Evolutionary conservation across 2,329 filamentous ascomycete species (phyloP).

Genomic region (Aspergillus oerlinghausenensis): DNA sequence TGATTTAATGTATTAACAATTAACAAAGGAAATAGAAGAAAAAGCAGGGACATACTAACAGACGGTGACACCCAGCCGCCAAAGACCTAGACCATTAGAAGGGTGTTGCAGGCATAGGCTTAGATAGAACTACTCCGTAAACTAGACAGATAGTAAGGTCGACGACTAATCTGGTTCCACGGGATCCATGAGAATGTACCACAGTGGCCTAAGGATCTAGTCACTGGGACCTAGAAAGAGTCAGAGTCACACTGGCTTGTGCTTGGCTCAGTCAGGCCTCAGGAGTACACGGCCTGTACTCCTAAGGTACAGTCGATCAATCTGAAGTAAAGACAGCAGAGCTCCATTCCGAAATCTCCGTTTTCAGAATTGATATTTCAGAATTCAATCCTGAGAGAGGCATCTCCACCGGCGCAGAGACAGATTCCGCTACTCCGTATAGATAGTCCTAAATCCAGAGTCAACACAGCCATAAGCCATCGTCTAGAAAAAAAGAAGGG

Average conservation of each 20-base stretch:
- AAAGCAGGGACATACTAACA: neutral
- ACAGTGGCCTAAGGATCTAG: slow-evolving; percentile 14
- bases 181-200: slow-evolving; percentile 19
- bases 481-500: neutral
- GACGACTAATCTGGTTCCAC: slow-evolving; percentile 18
- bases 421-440: neutral
- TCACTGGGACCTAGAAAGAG: slow-evolving; percentile 3
- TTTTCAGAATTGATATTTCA: neutral
- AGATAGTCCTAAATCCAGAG: neutral
- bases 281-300: slow-evolving; percentile 7
- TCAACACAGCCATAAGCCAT: neutral
- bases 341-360: neutral
- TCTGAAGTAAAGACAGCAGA: neutral
- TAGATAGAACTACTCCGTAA: neutral
- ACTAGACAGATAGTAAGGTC: slow-evolving; percentile 7
- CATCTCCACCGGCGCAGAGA: neutral
- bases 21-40: neutral
- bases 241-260: neutral
- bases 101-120: slow-evolving; percentile 8
- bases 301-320: neutral
- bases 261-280: neutral
- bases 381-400: neutral
- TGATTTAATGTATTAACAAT: neutral
- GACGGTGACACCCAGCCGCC: slow-evolving; percentile 12
- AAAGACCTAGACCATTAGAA: slow-evolving; percentile 5